Conservation (phyloP, 164 flowering plant species). For the Vitis rotundifolia region DNA sequence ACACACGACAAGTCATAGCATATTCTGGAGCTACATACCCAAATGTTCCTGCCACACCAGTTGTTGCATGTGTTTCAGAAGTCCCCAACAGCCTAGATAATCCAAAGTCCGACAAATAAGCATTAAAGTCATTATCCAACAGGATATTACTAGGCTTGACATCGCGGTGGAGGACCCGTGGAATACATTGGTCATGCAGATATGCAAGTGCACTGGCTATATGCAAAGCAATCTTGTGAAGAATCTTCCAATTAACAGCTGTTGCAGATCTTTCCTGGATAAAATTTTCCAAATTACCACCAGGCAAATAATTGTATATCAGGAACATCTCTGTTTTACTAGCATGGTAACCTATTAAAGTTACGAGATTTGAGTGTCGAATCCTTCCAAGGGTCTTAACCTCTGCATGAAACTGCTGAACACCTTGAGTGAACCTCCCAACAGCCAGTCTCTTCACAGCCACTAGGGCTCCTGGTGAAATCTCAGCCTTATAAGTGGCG, state of each 20-base stretch:
- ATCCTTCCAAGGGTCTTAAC: slow-evolving; percentile 46
- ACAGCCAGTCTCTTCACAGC: slow-evolving; percentile 64
- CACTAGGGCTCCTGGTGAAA: slow-evolving; percentile 42
- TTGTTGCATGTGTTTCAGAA: slow-evolving; percentile 58
- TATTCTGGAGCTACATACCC: slow-evolving; percentile 74
- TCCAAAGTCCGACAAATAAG: slow-evolving; percentile 71
- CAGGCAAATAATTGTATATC: slow-evolving; percentile 63
- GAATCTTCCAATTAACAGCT: slow-evolving; percentile 36
- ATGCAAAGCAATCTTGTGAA: slow-evolving; percentile 67
- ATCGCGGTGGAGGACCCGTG: slow-evolving; percentile 62
- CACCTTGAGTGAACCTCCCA: slow-evolving; percentile 49
- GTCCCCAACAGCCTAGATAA: slow-evolving; percentile 52
- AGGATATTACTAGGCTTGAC: slow-evolving; percentile 71
- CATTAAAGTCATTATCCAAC: slow-evolving; percentile 53
- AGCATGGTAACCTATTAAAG: slow-evolving; percentile 57
- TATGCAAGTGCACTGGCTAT: slow-evolving; percentile 61
- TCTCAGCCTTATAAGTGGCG: slow-evolving; percentile 64
- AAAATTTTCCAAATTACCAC: slow-evolving; percentile 58
- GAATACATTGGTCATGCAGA: slow-evolving; percentile 56
- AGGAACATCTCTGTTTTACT: slow-evolving; percentile 70
- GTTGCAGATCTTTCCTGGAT: slow-evolving; percentile 41
- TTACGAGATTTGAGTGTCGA: slow-evolving; percentile 55
- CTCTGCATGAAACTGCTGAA: slow-evolving; percentile 63
- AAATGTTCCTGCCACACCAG: slow-evolving; percentile 67
- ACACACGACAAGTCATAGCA: slow-evolving; percentile 63